Evolutionary conservation across 2,329 filamentous ascomycete genomes (phyloP), one percentile per base, ranked within the genome.

Genomic region (Phialophora expanda): DNA sequence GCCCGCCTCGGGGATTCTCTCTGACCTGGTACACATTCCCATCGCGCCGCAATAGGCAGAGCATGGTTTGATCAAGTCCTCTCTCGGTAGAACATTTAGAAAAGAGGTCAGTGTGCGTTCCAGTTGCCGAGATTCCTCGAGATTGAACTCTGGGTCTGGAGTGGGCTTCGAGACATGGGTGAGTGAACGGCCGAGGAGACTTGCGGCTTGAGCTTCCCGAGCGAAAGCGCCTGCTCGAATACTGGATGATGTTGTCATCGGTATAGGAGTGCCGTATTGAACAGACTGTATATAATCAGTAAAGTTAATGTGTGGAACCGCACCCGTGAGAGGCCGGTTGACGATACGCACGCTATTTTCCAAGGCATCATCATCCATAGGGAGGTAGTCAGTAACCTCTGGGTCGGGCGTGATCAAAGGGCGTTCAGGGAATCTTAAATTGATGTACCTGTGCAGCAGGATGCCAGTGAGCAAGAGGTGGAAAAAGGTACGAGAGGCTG

Each of bases 161-260:
- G 51, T 55, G 6, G 51, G 51, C 9, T 20, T 55, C n/a, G 51
- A 9, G 51, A 55, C 2, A 30, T 55, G 51, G 24, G 51, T 55
- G 51, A 55, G n/a, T 28, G 51, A 28, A 3, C 51, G 51, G n/a
- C 51, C 51, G 24, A 55, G 51, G n/a, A 55, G 51, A 55, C n/a
- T 55, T 55, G 51, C 51, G n/a, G 51, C 51, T 55, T 30, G 26
- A 55, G 51, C 26, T 55, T 55, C 51, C 24, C 51, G 51, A 28
- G 51, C 51, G 51, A 55, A 55, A 22, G 51, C 1, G 1, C 51
- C 51, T 22, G 24, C 51, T 28, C 51, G 51, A 55, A 55, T 22
- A 55, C 24, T 22, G 20, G 51, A 55, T 28, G 22, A 28, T 55
- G 8, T 30, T 55, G 51, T 30, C 51, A 55, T 55, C n/a, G 51